Evolutionary conservation across 1,284 basidiomycete genomes (phyloP), one percentile per base, ranked within the genome.

Genomic region (Wallemia ichthyophaga): DNA sequence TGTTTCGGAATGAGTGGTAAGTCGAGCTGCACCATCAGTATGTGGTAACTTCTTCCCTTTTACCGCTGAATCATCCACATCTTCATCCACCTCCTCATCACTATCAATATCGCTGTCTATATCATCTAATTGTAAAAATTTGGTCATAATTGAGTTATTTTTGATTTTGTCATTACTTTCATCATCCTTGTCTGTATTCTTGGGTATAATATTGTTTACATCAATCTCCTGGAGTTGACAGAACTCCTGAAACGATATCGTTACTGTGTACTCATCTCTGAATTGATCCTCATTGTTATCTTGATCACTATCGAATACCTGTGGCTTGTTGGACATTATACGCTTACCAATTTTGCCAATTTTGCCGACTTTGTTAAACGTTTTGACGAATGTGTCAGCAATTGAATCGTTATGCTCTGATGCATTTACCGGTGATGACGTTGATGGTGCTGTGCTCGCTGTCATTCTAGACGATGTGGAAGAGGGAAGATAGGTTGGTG

Each of bases 311-410:
- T 17, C n/a, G 11, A 19, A 11, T 21, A 3, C 5, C n/a, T 48
- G 37, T 21, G 37, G 37, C n/a, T 21, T 48, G n/a, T 11, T 21
- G 3, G 37, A 48, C n/a, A 48, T 48, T 3, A 48, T 48, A 23
- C 3, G 24, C 25, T 48, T 59, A 21, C n/a, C 27, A 58, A 26
- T 26, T 60, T 59, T 64, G 61, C 64, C 63, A 67, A 24, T 66
- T 58, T 24, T 58, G 53, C 57, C 67, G 65, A 31, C 11, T 19
- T 48, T 48, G n/a, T 48, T 48, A 21, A 48, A 48, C 37, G 37
- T 48, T 21, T 48, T 48, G n/a, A 48, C 11, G n/a, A 48, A 48
- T 11, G 37, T 48, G 11, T 21, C 37, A 5, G 37, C n/a, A 48
- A 48, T 48, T 15, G 37, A 48, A 21, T 48, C 37, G n/a, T 31